These are phyloP conservation scores for Penicillium oxalicum DNA, from an alignment of 2,329 filamentous ascomycete genomes.

Conservation along the genomic window DNA sequence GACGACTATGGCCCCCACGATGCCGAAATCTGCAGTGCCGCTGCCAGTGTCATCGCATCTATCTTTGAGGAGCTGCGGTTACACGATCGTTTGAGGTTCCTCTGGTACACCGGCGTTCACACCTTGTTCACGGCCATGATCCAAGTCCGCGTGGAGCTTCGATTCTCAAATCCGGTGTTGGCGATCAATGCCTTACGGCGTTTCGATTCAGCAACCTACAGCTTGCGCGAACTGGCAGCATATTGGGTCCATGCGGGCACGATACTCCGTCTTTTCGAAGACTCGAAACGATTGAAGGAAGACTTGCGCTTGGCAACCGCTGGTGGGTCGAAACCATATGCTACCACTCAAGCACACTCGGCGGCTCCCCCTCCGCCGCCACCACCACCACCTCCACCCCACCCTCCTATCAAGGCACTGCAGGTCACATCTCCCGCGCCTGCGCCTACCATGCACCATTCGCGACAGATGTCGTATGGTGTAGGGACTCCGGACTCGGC, in stretches of 20 bases:
- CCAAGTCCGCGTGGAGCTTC: constrained; percentile 42
- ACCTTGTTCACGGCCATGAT: constrained; percentile 45
- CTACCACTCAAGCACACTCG: constrained; percentile 1
- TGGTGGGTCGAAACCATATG: constrained; percentile 27
- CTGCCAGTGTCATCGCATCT: constrained; percentile 41
- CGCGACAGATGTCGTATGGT: constrained; percentile 21
- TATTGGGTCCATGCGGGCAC: constrained; percentile 42
- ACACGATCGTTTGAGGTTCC: constrained; percentile 38
- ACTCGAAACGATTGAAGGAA: constrained; percentile 39
- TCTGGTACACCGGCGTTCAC: constrained; percentile 42
- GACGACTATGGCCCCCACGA: constrained; percentile 43
- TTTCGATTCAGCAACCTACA: constrained; percentile 40
- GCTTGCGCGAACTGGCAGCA: constrained; percentile 37
- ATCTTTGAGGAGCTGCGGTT: constrained; percentile 42
- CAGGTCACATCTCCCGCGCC: constrained; percentile 15
- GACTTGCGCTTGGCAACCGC: constrained; percentile 36
- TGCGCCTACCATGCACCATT: constrained; percentile 16
- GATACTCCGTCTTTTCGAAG: constrained; percentile 40
- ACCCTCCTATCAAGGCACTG: constrained; percentile 13
- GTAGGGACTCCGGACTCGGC: constrained; percentile 29
- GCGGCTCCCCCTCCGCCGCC: constrained; percentile 2
- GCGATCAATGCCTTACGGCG: constrained; percentile 42
- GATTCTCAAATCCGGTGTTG: constrained; percentile 42
- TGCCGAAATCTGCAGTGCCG: constrained; percentile 42
- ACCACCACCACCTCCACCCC: neutral